Base-by-base conservation (phyloP, 2,329 filamentous ascomycete species). In the Cladosporium sp. region DNA sequence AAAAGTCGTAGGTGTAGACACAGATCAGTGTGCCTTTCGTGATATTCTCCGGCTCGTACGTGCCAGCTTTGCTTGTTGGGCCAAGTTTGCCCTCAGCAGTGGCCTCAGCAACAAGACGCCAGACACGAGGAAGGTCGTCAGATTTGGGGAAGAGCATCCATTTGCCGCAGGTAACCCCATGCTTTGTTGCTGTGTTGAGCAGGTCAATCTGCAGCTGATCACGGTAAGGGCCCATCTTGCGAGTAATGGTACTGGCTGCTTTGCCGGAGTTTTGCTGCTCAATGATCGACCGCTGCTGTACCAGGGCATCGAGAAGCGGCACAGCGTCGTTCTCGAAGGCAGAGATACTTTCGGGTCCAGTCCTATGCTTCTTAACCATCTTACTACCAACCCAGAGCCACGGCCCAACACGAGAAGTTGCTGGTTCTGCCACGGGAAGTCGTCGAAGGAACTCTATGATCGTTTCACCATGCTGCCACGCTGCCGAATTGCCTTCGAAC, bases 1-100 rank as follows among this genome's bases (percentile, higher is more conserved):
- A 72, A 62, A 90, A 93, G 64, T 95, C 82, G 36, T 73, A 71
- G 4, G 88, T 94, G 66, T 94, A 94, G 7, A 94, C 73, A 57
- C 86, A 91, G 20, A 94, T 81, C 36, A 93, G 68, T 3, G 52
- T 57, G 16, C 82, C 75, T 16, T 71, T 67, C 38, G 67, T 73
- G 19, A 68, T 60, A 15, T 57, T 46, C 0, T 39, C 12, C 4
- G 57, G 48, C 8, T 77, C 65, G 40, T 73, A 70, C 1, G 85
- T 80, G 1, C 83, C 80, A 11, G 91, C 84, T 68, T 93, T 94
- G 8, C 88, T 85, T 1, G 72, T 77, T 33, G 82, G 78, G 0
- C 89, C 89, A 2, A 95, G 76, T 55, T 85, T 77, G 52, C 85
- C 83, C 25, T 80, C 77, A 11, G 79, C 78, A 0, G 86, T 86